These are phyloP conservation scores for Entomortierella lignicola DNA, from an alignment of 192 early-diverging fungal genomes.

Conservation along the genomic window DNA sequence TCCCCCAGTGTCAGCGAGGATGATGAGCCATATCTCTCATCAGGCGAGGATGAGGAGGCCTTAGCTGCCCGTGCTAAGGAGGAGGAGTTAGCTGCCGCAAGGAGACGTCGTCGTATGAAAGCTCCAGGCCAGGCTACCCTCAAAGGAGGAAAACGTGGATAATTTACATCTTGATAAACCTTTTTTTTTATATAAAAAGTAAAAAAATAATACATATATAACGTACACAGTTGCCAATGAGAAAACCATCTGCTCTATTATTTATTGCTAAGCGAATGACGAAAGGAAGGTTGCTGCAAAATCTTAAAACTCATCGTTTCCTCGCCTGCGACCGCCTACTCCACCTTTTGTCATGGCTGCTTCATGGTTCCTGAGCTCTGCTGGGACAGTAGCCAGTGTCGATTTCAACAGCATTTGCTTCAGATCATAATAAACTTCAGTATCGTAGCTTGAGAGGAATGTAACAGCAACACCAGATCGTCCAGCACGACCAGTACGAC, in stretches of 20 bases:
- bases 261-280: background rate
- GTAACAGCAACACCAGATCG: constrained; percentile 90
- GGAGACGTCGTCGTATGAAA: constrained; percentile 53
- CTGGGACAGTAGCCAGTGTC: constrained; percentile 79
- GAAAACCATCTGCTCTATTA: background rate
- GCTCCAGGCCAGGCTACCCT: constrained; percentile 51
- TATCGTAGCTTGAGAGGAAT: constrained; percentile 84
- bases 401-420: constrained; percentile 82
- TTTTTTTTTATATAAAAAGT: too few relatives aligned
- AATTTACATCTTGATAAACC: background rate
- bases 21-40: constrained; percentile 22
- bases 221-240: too few relatives aligned
- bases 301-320: constrained; percentile 59
- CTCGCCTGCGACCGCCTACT: constrained; percentile 64
- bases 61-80: constrained; percentile 44
- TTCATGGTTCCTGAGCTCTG: constrained; percentile 86
- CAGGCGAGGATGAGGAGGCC: constrained; percentile 22
- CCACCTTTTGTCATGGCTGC: constrained; percentile 85
- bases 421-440: constrained; percentile 89
- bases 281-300: background rate
- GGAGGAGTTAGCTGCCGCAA: constrained; percentile 51
- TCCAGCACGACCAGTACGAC: constrained; percentile 98
- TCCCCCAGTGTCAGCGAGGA: constrained; percentile 30
- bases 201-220: too few relatives aligned
- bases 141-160: constrained; percentile 50